Conservation (phyloP, 176 grass and related monocot genomes). For the Musa beccarii region DNA sequence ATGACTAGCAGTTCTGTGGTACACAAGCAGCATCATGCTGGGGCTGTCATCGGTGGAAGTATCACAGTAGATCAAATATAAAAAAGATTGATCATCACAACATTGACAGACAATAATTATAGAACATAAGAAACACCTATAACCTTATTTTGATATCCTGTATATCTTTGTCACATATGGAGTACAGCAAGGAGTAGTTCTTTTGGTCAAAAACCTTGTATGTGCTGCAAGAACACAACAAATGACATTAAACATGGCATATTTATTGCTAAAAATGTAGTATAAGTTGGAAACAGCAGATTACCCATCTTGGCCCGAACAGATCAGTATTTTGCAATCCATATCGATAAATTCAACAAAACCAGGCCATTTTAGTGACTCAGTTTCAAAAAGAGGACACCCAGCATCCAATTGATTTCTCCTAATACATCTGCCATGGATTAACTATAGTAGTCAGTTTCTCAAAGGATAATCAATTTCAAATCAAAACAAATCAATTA, state of each 20-base stretch:
- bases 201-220: constrained; percentile 88
- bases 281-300: neutral
- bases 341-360: constrained; percentile 88
- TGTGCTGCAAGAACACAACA: constrained; percentile 34
- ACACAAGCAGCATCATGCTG: constrained; percentile 69
- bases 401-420: constrained; percentile 55
- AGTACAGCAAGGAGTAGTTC: constrained; percentile 66
- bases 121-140: neutral
- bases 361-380: constrained; percentile 72
- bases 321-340: constrained; percentile 71
- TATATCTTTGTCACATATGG: constrained; percentile 58
- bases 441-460: constrained; percentile 5
- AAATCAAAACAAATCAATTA: too few relatives aligned
- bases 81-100: constrained; percentile 4
- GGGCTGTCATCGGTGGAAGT: constrained; percentile 27
- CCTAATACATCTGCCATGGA: constrained; percentile 42
- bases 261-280: neutral
- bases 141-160: constrained; percentile 85
- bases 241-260: constrained; percentile 16
- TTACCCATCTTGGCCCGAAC: constrained; percentile 57
- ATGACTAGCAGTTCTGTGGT: constrained; percentile 33
- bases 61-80: constrained; percentile 2
- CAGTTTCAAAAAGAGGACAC: constrained; percentile 63
- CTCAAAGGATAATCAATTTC: neutral
- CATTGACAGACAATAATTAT: neutral